Evolutionary conservation across 2,329 filamentous ascomycete genomes (phyloP).

Genomic region (Phyllosticta ampelicida): DNA sequence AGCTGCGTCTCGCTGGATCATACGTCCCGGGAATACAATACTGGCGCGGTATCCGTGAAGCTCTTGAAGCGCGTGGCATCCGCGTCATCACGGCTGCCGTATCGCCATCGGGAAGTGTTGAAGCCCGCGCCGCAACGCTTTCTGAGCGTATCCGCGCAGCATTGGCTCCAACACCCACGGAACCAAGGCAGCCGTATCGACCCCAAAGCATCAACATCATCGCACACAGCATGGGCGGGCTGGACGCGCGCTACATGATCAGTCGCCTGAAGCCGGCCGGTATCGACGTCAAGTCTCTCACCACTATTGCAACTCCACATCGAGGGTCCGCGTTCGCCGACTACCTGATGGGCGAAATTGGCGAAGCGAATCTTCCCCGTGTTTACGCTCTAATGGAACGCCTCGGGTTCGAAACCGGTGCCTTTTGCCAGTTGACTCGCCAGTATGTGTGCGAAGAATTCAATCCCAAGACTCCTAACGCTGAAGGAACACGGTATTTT

Average conservation of each 20-base stretch:
- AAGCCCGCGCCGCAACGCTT: constrained; percentile 44
- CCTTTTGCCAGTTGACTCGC: constrained; percentile 50
- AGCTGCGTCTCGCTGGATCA: constrained; percentile 44
- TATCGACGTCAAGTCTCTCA: constrained; percentile 65
- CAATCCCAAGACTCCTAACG: constrained; percentile 48
- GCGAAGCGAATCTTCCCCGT: constrained; percentile 40
- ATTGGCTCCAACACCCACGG: not conserved
- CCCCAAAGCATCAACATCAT: constrained; percentile 50
- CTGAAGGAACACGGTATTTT: constrained; percentile 46
- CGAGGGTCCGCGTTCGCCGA: constrained; percentile 52
- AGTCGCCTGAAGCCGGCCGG: constrained; percentile 46
- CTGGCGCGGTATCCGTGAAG: constrained; percentile 54
- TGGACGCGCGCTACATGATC: constrained; percentile 56
- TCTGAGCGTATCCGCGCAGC: constrained; percentile 35
- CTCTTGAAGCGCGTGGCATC: constrained; percentile 43
- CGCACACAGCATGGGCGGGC: constrained; percentile 37
- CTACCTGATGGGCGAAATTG: constrained; percentile 48
- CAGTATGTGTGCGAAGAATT: constrained; percentile 48
- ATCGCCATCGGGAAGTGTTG: constrained; percentile 48
- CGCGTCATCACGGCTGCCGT: constrained; percentile 53
- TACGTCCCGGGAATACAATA: constrained; percentile 50
- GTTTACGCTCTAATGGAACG: constrained; percentile 46
- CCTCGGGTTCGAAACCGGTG: constrained; percentile 47
- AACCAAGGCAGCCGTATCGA: not conserved
- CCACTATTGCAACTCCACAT: constrained; percentile 53